phyloP scores from a whole-genome alignment of 352 stramenopile genomes.

The Globisporangium spiculum region DNA sequence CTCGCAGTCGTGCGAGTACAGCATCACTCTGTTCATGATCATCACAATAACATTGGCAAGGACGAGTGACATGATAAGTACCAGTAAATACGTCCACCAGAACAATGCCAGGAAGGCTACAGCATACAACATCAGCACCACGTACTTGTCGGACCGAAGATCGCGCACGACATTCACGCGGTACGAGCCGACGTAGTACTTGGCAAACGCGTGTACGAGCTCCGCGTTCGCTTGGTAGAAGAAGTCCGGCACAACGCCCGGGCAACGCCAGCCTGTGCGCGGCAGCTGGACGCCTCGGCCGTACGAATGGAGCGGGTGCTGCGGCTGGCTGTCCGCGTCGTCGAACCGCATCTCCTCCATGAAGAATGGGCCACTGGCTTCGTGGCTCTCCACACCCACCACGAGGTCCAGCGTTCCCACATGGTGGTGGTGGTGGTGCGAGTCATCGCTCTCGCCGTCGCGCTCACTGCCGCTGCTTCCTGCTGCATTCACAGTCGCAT shows the following conservation, averaged over 20 bases:
- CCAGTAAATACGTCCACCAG: neutral
- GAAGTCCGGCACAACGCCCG: slow-evolving; percentile 48
- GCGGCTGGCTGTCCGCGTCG: slow-evolving; percentile 9
- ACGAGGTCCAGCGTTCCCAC: slow-evolving; percentile 15
- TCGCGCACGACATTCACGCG: slow-evolving; percentile 62
- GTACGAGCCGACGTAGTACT: slow-evolving; percentile 64
- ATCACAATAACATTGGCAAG: slow-evolving; percentile 4
- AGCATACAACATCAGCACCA: slow-evolving; percentile 8
- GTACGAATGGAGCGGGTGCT: neutral
- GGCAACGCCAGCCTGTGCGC: slow-evolving; percentile 54
- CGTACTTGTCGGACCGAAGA: slow-evolving; percentile 58
- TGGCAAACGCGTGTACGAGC: slow-evolving; percentile 59
- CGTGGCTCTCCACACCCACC: slow-evolving; percentile 1
- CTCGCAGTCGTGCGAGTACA: slow-evolving; percentile 70
- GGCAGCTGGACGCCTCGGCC: slow-evolving; percentile 35
- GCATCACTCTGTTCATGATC: slow-evolving; percentile 41
- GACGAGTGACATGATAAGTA: neutral
- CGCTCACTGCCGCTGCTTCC: slow-evolving; percentile 19
- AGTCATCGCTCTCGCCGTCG: slow-evolving; percentile 20
- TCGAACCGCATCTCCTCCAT: slow-evolving; percentile 26
- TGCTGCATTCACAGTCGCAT: neutral
- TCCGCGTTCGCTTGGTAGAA: slow-evolving; percentile 53
- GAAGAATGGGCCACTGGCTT: slow-evolving; percentile 21
- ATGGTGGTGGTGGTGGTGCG: slow-evolving; percentile 10
- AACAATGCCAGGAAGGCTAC: neutral